These are phyloP conservation scores for Huntiella moniliformis DNA, from an alignment of 2,329 filamentous ascomycete genomes.

Conservation along the genomic window DNA sequence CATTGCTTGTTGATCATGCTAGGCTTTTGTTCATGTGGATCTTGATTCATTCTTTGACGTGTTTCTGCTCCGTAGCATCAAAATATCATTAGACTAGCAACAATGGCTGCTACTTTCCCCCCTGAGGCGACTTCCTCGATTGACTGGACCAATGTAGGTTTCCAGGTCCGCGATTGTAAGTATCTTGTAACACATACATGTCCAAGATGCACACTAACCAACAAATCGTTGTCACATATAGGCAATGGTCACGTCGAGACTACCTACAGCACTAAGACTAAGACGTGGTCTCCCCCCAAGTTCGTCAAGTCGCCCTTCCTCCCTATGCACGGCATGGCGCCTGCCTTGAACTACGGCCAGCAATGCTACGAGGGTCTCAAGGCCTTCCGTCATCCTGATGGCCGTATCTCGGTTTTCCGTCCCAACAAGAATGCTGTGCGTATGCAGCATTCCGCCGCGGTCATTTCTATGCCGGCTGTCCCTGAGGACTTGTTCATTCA, in stretches of 20 bases:
- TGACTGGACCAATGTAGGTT: constrained; percentile 88
- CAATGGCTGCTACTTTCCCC: constrained; percentile 36
- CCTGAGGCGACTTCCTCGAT: constrained; percentile 63
- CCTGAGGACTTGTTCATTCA: constrained; percentile 59
- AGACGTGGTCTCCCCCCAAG: constrained; percentile 56
- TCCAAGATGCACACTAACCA: not conserved
- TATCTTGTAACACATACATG: not conserved
- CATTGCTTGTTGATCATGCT: too few relatives aligned
- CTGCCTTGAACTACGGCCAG: constrained; percentile 89
- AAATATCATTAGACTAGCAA: not conserved
- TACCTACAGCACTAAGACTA: constrained; percentile 55
- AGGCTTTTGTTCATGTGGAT: too few relatives aligned
- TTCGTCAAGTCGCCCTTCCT: constrained; percentile 75
- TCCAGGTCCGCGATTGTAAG: constrained; percentile 74
- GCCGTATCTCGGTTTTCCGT: constrained; percentile 67
- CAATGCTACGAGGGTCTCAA: constrained; percentile 98
- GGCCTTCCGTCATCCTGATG: constrained; percentile 65
- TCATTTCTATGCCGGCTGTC: constrained; percentile 66
- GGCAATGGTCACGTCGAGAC: constrained; percentile 92
- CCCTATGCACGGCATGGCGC: constrained; percentile 84
- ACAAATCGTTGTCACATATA: constrained; percentile 18
- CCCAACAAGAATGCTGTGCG: constrained; percentile 68
- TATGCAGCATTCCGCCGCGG: constrained; percentile 67
- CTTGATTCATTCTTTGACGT: too few relatives aligned
- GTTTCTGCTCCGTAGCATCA: not conserved